phyloP scores from a whole-genome alignment of 805 yeast genomes.

The Candida peoriensis region DNA sequence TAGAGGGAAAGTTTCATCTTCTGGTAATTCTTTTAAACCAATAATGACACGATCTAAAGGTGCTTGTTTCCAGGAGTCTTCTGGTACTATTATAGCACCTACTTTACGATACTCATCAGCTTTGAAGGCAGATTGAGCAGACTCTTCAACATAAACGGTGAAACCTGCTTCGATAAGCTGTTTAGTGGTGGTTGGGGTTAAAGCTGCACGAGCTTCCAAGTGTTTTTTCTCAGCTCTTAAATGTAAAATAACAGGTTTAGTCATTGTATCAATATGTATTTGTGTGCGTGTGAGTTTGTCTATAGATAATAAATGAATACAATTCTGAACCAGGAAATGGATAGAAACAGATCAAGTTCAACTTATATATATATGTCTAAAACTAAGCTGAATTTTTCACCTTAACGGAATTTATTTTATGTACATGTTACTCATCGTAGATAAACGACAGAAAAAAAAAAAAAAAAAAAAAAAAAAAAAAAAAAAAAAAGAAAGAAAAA shows the following conservation, averaged over 20 bases:
- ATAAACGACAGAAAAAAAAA: no score
- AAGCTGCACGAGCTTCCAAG: slow-evolving; percentile 93
- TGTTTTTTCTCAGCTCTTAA: slow-evolving; percentile 97
- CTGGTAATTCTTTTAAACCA: slow-evolving; percentile 95
- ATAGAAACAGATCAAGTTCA: no score
- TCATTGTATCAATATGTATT: no score
- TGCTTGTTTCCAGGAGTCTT: slow-evolving; percentile 89
- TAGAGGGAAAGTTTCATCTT: slow-evolving; percentile 82
- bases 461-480: no score
- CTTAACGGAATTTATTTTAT: no score
- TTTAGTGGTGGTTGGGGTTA: slow-evolving; percentile 89
- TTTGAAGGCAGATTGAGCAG: slow-evolving; percentile 76
- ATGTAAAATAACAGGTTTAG: slow-evolving; percentile 71
- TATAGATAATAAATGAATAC: no score
- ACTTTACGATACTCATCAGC: slow-evolving; percentile 68
- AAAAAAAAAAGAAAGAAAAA: no score
- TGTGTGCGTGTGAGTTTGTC: no score
- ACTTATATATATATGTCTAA: no score
- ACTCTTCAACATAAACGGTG: slow-evolving; percentile 82
- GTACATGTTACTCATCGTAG: no score
- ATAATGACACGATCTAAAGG: slow-evolving; percentile 86
- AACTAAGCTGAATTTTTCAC: no score
- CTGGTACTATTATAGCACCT: slow-evolving; percentile 88
- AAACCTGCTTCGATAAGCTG: slow-evolving; percentile 82
- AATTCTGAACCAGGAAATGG: no score